phyloP scores from a whole-genome alignment of 2,329 filamentous ascomycete species.

The Zymoseptoria crescenta region DNA sequence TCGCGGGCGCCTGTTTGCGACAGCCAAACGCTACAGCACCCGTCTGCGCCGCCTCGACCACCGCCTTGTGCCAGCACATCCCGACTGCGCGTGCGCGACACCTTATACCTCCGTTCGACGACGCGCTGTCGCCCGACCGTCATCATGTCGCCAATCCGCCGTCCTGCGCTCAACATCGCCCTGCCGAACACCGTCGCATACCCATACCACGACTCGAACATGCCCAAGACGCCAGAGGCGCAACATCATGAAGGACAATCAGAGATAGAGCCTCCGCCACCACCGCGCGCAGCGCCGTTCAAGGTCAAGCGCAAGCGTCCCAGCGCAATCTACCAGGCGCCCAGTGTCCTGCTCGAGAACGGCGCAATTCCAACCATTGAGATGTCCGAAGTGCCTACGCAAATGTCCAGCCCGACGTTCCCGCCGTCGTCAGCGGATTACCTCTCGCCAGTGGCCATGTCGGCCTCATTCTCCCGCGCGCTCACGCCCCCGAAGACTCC shows the following conservation, averaged over 20 bases:
- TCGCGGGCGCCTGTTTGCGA: neutral
- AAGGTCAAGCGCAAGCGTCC: conserved; percentile 42
- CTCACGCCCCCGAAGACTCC: conserved; percentile 45
- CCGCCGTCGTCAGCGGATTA: conserved; percentile 29
- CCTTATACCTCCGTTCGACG: neutral
- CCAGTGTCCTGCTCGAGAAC: conserved; percentile 20
- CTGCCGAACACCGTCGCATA: conserved; percentile 45
- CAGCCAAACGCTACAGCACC: neutral
- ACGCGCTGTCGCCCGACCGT: neutral
- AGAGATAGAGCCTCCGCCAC: conserved; percentile 33
- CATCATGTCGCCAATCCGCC: conserved; percentile 32
- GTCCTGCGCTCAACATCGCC: conserved; percentile 42
- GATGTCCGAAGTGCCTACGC: conserved; percentile 32
- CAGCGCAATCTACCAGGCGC: conserved; percentile 15
- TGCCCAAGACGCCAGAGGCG: conserved; percentile 38
- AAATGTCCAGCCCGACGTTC: conserved; percentile 23
- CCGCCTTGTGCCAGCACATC: neutral
- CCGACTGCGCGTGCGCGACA: neutral
- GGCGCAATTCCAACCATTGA: conserved; percentile 44
- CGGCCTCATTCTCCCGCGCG: conserved; percentile 27
- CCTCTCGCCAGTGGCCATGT: conserved; percentile 35
- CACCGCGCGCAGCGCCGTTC: conserved; percentile 41
- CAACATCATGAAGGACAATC: conserved; percentile 19
- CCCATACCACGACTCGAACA: conserved; percentile 35
- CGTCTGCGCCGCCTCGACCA: neutral